Evolutionary conservation across 2,329 filamentous ascomycete species (phyloP).

Genomic region (Escovopsis weberi): DNA sequence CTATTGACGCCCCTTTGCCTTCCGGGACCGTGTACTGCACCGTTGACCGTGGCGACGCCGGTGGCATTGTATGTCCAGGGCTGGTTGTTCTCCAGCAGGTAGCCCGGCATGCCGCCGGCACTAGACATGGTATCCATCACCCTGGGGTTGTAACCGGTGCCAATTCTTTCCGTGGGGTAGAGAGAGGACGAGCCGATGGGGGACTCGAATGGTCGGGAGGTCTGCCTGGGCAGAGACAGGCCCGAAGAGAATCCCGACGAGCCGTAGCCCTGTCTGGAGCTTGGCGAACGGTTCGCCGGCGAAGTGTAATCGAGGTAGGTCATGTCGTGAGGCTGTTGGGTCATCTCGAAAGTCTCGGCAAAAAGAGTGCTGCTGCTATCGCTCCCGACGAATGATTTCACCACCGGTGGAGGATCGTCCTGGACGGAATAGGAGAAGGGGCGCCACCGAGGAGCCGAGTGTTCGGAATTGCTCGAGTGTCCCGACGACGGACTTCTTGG

Average conservation of each 20-base stretch:
- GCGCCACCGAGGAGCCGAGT: conserved; percentile 3
- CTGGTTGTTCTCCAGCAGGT: conserved; percentile 54
- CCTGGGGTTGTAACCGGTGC: conserved; percentile 44
- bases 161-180: conserved; percentile 56
- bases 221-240: conserved; percentile 29
- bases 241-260: conserved; percentile 35
- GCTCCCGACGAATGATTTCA: conserved; percentile 11
- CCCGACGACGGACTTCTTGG: neutral
- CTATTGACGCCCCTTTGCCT: conserved; percentile 41
- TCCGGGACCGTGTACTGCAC: conserved; percentile 49
- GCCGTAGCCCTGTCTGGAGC: conserved; percentile 45
- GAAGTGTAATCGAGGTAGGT: conserved; percentile 54
- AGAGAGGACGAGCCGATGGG: conserved; percentile 48
- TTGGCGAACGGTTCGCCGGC: conserved; percentile 49
- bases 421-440: conserved; percentile 2
- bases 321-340: conserved; percentile 46
- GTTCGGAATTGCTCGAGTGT: neutral
- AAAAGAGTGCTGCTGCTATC: conserved; percentile 9
- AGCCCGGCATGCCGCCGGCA: conserved; percentile 26
- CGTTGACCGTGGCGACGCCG: conserved; percentile 48
- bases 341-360: conserved; percentile 15
- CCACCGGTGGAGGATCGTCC: conserved; percentile 1
- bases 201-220: conserved; percentile 66
- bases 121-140: conserved; percentile 35
- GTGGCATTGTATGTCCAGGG: conserved; percentile 63